These are phyloP conservation scores for Russula abietina DNA, from an alignment of 768 basidiomycete genomes.

Conservation along the genomic window DNA sequence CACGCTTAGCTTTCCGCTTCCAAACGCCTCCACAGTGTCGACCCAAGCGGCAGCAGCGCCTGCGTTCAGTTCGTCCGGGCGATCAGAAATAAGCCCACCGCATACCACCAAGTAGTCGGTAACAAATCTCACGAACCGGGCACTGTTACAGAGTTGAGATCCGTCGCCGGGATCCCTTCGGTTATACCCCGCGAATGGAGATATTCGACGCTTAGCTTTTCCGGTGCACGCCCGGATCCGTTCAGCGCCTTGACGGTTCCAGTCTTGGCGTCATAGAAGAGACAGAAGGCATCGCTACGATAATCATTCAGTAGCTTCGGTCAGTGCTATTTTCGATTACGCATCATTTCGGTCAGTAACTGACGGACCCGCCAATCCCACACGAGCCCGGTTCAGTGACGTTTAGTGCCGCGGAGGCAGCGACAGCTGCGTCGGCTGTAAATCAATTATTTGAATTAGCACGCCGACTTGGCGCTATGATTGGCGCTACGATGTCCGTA, in stretches of 20 bases:
- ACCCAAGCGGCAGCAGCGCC: constrained; percentile 96
- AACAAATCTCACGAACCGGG: constrained; percentile 45
- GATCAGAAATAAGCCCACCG: background rate
- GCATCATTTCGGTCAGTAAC: too few relatives aligned
- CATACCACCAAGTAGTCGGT: background rate
- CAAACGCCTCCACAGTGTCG: constrained; percentile 79
- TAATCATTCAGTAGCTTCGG: background rate
- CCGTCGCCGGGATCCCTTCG: constrained; percentile 68
- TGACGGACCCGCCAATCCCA: constrained; percentile 81
- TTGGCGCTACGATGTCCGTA: constrained; percentile 30
- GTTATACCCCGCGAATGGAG: constrained; percentile 61
- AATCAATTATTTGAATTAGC: background rate
- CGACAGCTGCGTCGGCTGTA: constrained; percentile 89
- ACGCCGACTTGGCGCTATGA: background rate
- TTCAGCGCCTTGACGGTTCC: constrained; percentile 86
- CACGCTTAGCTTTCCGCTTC: constrained; percentile 61
- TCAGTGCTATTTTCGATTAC: background rate
- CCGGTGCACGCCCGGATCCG: constrained; percentile 85
- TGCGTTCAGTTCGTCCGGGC: constrained; percentile 33
- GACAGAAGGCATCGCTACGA: constrained; percentile 74
- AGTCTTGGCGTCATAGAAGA: constrained; percentile 82
- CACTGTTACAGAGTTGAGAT: constrained; percentile 89
- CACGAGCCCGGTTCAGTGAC: constrained; percentile 84
- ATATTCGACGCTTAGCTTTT: constrained; percentile 71
- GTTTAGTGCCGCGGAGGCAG: constrained; percentile 86